These are phyloP conservation scores for Backusella australiensis DNA, from an alignment of 192 early-diverging fungal genomes.

Conservation along the genomic window DNA sequence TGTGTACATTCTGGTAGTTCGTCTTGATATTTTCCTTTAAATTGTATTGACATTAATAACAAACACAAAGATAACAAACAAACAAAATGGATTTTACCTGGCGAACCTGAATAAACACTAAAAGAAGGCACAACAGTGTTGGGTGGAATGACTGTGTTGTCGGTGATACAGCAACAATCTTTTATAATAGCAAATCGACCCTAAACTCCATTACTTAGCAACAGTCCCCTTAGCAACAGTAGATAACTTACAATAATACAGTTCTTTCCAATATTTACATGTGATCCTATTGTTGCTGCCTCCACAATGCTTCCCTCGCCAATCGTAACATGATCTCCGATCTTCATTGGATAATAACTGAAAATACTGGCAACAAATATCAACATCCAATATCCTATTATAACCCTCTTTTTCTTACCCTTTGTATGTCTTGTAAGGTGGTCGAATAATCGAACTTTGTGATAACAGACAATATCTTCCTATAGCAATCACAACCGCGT, in stretches of 20 bases:
- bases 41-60: not conserved
- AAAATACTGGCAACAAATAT: slow-evolving; percentile 59
- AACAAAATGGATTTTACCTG: slow-evolving; percentile 42
- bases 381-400: no score
- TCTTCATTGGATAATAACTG: slow-evolving; percentile 96
- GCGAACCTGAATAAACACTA: slow-evolving; percentile 84
- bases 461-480: slow-evolving; percentile 88
- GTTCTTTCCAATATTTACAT: slow-evolving; percentile 90
- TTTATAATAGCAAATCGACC: slow-evolving; percentile 96
- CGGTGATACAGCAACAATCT: slow-evolving; percentile 87
- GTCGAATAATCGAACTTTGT: slow-evolving; percentile 76
- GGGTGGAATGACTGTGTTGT: slow-evolving; percentile 88
- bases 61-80: not conserved
- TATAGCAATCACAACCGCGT: slow-evolving; percentile 87
- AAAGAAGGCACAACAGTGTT: slow-evolving; percentile 92
- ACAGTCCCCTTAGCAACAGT: no score
- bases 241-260: slow-evolving; percentile 79
- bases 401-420: slow-evolving; percentile 39
- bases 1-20: slow-evolving; percentile 88
- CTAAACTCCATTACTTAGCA: slow-evolving; percentile 17
- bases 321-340: slow-evolving; percentile 90
- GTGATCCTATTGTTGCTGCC: slow-evolving; percentile 87
- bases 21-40: slow-evolving; percentile 59
- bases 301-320: slow-evolving; percentile 88
- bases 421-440: slow-evolving; percentile 95